Evolutionary conservation across 2,329 filamentous ascomycete genomes (phyloP).

Genomic region (Alternaria brassicae): DNA sequence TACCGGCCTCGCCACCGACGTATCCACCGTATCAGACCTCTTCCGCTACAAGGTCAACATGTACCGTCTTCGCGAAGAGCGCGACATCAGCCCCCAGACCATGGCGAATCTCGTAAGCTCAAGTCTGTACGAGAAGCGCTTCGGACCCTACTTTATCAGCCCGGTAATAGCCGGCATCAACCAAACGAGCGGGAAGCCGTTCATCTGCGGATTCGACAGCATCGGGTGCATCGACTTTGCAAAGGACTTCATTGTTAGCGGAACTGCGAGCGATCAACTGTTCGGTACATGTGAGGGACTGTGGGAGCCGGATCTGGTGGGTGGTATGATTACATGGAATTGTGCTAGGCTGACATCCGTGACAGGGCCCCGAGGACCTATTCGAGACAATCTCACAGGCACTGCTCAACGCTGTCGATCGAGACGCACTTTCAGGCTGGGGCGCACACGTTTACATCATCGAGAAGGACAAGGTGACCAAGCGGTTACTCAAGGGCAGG

Average conservation of each 20-base stretch:
- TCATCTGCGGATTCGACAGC: constrained; percentile 98
- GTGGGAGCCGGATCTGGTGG: constrained; percentile 95
- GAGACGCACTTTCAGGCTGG: constrained; percentile 97
- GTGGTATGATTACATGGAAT: background rate
- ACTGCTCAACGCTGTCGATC: constrained; percentile 91
- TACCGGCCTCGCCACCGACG: constrained; percentile 95
- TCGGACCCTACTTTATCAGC: constrained; percentile 95
- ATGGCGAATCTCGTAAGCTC: constrained; percentile 91
- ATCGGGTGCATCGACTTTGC: constrained; percentile 99
- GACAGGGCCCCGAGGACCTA: constrained; percentile 84
- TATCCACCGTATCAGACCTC: constrained; percentile 91
- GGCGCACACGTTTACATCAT: constrained; percentile 99
- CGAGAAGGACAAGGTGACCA: constrained; percentile 99
- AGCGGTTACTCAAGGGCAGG: constrained; percentile 96
- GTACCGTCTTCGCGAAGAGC: constrained; percentile 98
- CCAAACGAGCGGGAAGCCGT: constrained; percentile 90
- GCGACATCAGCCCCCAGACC: constrained; percentile 90
- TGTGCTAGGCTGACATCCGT: constrained; percentile 14
- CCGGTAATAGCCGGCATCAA: constrained; percentile 96
- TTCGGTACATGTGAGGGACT: constrained; percentile 98
- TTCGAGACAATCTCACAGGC: constrained; percentile 99
- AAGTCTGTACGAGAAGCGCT: constrained; percentile 91
- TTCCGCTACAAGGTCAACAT: constrained; percentile 99
- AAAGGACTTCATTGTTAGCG: constrained; percentile 98
- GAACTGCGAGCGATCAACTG: constrained; percentile 94